Evolutionary conservation across 352 stramenopile species (phyloP).

Genomic region (Globisporangium paroecandrum): DNA sequence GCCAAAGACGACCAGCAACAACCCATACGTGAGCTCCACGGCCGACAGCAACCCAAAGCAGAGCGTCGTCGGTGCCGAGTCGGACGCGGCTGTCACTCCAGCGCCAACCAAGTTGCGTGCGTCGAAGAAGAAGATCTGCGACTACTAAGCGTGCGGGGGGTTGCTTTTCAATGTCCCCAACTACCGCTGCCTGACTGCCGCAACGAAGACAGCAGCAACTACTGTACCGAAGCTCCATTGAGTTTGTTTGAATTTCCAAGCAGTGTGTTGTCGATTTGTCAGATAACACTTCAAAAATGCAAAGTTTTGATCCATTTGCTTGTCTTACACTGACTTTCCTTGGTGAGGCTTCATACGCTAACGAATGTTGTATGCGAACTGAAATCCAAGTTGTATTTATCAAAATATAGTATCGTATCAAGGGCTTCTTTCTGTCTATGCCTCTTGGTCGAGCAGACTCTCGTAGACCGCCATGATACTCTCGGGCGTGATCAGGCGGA

Average conservation of each 20-base stretch:
- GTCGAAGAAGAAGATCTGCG: conserved; percentile 17
- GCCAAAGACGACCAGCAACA: conserved; percentile 5
- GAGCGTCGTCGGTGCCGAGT: not conserved
- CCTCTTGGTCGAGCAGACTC: conserved; percentile 30
- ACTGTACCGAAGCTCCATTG: not conserved
- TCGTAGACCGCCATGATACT: conserved; percentile 88
- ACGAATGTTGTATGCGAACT: not conserved
- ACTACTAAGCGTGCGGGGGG: conserved; percentile 12
- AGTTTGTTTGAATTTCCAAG: not conserved
- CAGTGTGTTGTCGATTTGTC: not conserved
- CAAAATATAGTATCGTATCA: conserved; percentile 5
- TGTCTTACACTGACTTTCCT: not conserved
- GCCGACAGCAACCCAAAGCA: not conserved
- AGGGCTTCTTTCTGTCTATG: conserved; percentile 4
- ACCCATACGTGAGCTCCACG: not conserved
- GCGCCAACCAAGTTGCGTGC: conserved; percentile 7
- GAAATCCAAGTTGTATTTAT: conserved; percentile 7
- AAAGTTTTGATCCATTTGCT: conserved; percentile 5
- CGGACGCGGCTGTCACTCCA: conserved; percentile 4
- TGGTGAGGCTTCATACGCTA: not conserved
- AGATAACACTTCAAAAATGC: not conserved
- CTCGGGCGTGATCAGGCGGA: conserved; percentile 91
- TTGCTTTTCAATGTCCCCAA: not conserved
- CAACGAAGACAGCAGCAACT: not conserved
- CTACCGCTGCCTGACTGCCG: not conserved